phyloP scores from a whole-genome alignment of 768 basidiomycete genomes.

The Boletellus sp. region DNA sequence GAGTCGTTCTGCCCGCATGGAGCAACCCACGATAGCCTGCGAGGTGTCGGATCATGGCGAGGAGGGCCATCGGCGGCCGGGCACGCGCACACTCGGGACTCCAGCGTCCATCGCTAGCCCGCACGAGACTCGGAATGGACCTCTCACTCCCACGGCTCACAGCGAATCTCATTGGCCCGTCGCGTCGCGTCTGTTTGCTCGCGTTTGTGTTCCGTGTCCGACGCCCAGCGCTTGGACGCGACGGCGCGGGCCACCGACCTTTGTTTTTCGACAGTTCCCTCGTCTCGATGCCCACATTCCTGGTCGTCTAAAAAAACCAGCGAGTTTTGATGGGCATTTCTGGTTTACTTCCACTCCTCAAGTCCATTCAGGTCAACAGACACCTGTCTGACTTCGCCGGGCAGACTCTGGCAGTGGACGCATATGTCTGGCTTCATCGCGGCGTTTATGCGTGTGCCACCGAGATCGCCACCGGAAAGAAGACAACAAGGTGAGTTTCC shows the following conservation, averaged over 20 bases:
- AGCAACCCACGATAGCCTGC: too few species aligned
- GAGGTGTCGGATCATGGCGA: too few species aligned
- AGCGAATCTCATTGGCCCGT: neutral
- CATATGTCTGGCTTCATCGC: slow-evolving; percentile 90
- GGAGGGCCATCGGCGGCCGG: too few species aligned
- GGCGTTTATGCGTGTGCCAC: slow-evolving; percentile 89
- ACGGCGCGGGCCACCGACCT: neutral
- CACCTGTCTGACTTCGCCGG: slow-evolving; percentile 82
- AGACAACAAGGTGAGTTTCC: slow-evolving; percentile 71
- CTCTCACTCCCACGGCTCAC: neutral
- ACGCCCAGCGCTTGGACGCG: neutral
- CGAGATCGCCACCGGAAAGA: slow-evolving; percentile 82
- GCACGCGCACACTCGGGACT: too few species aligned
- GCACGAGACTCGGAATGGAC: too few species aligned
- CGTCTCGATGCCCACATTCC: neutral
- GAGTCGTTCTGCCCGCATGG: too few species aligned
- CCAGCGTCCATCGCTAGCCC: too few species aligned
- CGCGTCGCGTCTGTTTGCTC: slow-evolving; percentile 33
- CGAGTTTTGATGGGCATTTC: slow-evolving; percentile 77
- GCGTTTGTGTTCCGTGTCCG: slow-evolving; percentile 20
- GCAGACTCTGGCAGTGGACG: slow-evolving; percentile 88
- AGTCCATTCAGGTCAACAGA: slow-evolving; percentile 76
- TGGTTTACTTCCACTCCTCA: slow-evolving; percentile 85
- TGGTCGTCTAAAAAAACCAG: neutral
- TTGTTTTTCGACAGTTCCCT: slow-evolving; percentile 5